These are phyloP conservation scores for Chaetomium cochliodes DNA, from an alignment of 495 filamentous ascomycete genomes.

Conservation along the genomic window DNA sequence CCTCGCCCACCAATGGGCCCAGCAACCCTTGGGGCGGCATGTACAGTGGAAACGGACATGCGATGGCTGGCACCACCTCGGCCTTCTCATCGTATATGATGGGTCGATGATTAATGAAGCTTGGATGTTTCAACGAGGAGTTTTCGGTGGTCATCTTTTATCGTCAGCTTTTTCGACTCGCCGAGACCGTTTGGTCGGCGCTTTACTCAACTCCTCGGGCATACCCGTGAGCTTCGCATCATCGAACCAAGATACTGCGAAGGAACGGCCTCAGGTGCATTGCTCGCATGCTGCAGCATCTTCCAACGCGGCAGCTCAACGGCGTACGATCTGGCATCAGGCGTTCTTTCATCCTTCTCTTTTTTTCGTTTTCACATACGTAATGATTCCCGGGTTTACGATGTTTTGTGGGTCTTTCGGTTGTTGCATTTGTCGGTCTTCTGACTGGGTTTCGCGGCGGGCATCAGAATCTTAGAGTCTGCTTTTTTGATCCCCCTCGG, in stretches of 20 bases:
- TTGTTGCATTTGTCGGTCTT: constrained; percentile 21
- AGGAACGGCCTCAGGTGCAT: constrained; percentile 12
- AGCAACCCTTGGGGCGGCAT: constrained; percentile 31
- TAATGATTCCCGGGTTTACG: constrained; percentile 26
- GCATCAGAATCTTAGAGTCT: constrained; percentile 26
- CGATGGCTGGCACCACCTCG: constrained; percentile 26
- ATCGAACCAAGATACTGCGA: neutral
- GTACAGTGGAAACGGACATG: constrained; percentile 25
- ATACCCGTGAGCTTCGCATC: neutral
- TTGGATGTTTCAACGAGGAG: constrained; percentile 11
- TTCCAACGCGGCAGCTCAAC: constrained; percentile 19
- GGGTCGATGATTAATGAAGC: constrained; percentile 26
- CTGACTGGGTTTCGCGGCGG: constrained; percentile 13
- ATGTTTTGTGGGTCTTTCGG: constrained; percentile 1
- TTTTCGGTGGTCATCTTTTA: neutral
- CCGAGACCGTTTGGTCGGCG: neutral
- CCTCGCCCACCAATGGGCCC: constrained; percentile 19
- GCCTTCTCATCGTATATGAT: constrained; percentile 35
- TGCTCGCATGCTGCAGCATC: constrained; percentile 21
- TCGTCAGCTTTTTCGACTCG: neutral
- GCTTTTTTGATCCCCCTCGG: constrained; percentile 15
- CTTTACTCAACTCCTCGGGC: neutral
- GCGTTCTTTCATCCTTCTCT: constrained; percentile 16
- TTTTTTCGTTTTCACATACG: constrained; percentile 18
- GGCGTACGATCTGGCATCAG: constrained; percentile 27